These are phyloP conservation scores for Lasiodiplodia theobromae DNA, from an alignment of 2,329 filamentous ascomycete species.

Conservation along the genomic window DNA sequence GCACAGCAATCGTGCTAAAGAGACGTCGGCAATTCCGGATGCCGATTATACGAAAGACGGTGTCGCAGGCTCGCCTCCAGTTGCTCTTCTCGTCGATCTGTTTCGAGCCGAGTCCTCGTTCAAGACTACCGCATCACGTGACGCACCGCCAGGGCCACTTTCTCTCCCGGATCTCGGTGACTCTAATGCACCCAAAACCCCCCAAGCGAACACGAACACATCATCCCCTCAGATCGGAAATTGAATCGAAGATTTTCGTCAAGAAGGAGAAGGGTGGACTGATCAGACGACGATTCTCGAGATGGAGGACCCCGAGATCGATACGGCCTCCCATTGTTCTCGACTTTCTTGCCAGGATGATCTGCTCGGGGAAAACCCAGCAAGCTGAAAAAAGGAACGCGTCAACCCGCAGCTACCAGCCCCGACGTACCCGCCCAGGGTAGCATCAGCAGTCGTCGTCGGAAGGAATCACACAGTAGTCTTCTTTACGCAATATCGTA, in stretches of 20 bases:
- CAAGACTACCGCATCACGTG: neutral
- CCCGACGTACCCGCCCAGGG: no score
- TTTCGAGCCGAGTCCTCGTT: constrained; percentile 3
- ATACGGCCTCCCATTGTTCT: neutral
- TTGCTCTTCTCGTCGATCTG: neutral
- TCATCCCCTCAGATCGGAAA: neutral
- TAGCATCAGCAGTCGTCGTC: neutral
- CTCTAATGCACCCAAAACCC: neutral
- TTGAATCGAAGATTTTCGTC: neutral
- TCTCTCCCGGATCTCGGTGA: neutral
- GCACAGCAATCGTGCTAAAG: neutral
- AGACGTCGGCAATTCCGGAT: neutral
- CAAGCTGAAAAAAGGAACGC: neutral
- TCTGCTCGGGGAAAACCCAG: no score
- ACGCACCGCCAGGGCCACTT: neutral
- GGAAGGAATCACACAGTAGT: neutral
- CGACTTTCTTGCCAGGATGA: no score
- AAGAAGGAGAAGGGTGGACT: neutral
- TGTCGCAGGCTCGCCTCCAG: neutral
- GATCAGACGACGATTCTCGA: neutral
- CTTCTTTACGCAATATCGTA: neutral
- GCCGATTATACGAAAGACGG: neutral
- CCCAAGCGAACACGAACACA: constrained; percentile 16
- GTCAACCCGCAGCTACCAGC: neutral
- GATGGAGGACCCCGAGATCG: neutral